Evolutionary conservation across 192 early-diverging fungal genomes (phyloP), one percentile per base, ranked within the genome.

Genomic region (Entomortierella parvispora): DNA sequence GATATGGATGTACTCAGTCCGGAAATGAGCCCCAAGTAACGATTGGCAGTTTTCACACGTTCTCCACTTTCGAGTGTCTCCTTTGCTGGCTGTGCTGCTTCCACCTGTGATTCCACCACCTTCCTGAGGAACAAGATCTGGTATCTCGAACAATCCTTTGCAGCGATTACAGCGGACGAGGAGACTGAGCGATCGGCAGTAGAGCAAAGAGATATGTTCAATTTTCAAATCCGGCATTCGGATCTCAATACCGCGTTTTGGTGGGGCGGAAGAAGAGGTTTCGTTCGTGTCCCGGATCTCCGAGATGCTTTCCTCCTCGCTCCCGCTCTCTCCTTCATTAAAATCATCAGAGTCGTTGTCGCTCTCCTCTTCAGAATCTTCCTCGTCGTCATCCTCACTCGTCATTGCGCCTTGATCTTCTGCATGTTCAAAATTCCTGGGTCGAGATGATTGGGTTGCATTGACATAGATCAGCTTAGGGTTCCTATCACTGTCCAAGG

Each of bases 161-260:
- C 95, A 97, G 1, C 93, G 84, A n/a, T 58, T 77, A 65, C 95
- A 97, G 14, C 87, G 86, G 7, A 94, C 88, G 0, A 86, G 50
- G 8, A 95, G 40, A 49, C 82, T 87, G 9, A 96, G 86, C 4
- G 82, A 81, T 3, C 80, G 75, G 75, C 91, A 91, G 62, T 89
- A 80, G 6, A 93, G 64, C 6, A 96, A 66, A 0, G 91, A 81
- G 14, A 97, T 86, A 62, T 88, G 86, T n/a, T 84, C 82, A 11
- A 95, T 54, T 5, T 81, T 52, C 0, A 86, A 68, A 18, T 89
- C 75, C 0, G 88, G 85, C 51, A 97, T 80, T 10, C 91, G 83
- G 46, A 95, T 87, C 51, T 93, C 90, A 14, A 87, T 93, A n/a
- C 93, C 95, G 15, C 86, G 62, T n/a, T 87, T 82, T 44, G 81